Percentiles rank a stretch among this genome's conserved stretches.
phyloP scores from a whole-genome alignment of 2,329 filamentous ascomycete genomes.

The Pyricularia sp. region DNA sequence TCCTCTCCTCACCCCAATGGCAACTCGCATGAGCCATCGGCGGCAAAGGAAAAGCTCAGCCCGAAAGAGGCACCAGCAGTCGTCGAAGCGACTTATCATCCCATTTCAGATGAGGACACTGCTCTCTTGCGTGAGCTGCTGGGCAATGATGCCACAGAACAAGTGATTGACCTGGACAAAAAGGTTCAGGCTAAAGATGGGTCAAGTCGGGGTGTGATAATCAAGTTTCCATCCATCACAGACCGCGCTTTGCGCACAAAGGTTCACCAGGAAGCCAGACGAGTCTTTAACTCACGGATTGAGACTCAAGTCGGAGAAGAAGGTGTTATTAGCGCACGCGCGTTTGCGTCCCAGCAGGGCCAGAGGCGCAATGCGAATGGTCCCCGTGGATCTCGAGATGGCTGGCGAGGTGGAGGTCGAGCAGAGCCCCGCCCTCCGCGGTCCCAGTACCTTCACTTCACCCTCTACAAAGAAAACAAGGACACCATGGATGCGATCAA shows the following conservation, averaged over 20 bases:
- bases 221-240: conserved; percentile 26
- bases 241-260: conserved; percentile 32
- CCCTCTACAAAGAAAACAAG: conserved; percentile 91
- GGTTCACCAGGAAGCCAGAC: conserved; percentile 53
- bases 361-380: conserved; percentile 1
- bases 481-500: conserved; percentile 87
- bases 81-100: neutral
- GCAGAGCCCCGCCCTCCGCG: conserved; percentile 15
- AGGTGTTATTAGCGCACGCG: conserved; percentile 51
- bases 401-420: conserved; percentile 11
- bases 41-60: neutral
- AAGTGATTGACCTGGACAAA: conserved; percentile 28
- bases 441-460: conserved; percentile 82
- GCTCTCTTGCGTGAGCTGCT: conserved; percentile 25
- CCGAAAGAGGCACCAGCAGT: neutral
- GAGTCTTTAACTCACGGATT: conserved; percentile 64
- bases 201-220: conserved; percentile 16
- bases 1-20: neutral
- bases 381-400: conserved; percentile 13
- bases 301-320: conserved; percentile 53
- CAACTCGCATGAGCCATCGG: neutral
- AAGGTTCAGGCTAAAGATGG: conserved; percentile 17
- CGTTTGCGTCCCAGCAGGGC: conserved; percentile 2
- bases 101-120: conserved; percentile 16
- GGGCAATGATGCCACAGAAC: conserved; percentile 23